phyloP scores from a whole-genome alignment of 495 filamentous ascomycete genomes.

The Sphaerosporella brunnea region DNA sequence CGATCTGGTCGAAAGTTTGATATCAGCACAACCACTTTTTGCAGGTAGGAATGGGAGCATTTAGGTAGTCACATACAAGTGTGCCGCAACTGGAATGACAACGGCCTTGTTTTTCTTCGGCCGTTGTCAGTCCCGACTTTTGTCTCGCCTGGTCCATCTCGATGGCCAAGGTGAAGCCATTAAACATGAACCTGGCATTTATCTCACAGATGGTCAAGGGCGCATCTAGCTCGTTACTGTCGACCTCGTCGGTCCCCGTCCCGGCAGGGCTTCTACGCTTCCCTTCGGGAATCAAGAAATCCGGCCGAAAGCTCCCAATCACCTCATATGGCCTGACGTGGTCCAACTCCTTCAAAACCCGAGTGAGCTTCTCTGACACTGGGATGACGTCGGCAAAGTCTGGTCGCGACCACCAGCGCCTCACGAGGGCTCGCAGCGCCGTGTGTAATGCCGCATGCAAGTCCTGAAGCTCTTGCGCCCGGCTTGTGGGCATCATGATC shows the following conservation, averaged over 20 bases:
- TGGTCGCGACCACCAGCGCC: conserved; percentile 30
- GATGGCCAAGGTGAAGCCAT: conserved; percentile 27
- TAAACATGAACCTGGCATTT: conserved; percentile 32
- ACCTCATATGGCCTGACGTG: conserved; percentile 4
- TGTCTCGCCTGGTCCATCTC: no score
- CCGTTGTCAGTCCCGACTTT: no score
- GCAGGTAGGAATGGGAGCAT: no score
- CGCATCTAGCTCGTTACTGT: conserved; percentile 5
- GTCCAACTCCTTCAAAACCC: conserved; percentile 21
- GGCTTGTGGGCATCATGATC: neutral
- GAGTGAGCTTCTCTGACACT: conserved; percentile 27
- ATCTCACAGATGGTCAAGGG: conserved; percentile 29
- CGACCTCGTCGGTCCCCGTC: no score
- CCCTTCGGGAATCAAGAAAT: conserved; percentile 30
- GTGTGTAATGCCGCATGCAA: conserved; percentile 23
- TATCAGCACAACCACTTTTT: no score
- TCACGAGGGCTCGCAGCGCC: conserved; percentile 29
- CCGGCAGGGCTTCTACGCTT: no score
- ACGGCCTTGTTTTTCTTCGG: no score
- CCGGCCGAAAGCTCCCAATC: conserved; percentile 31
- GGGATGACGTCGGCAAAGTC: conserved; percentile 30
- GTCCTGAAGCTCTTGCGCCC: conserved; percentile 11
- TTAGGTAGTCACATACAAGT: no score
- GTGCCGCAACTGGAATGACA: no score
- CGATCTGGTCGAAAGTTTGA: no score